These are phyloP conservation scores for Neoconidiobolus thromboides DNA, from an alignment of 371 early-diverging fungal species.

Conservation along the genomic window DNA sequence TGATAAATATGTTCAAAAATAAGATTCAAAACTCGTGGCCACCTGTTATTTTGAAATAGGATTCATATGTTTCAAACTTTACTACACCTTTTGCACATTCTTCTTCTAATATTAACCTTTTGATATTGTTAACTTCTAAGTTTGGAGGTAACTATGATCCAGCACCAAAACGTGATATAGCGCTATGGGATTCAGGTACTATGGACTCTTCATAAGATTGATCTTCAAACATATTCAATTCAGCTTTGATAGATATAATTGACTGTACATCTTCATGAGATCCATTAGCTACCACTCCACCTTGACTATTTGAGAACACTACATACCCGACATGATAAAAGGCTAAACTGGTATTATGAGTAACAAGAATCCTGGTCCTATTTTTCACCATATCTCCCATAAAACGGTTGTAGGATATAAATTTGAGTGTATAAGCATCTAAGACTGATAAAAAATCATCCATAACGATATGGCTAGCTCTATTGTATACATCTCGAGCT, in stretches of 20 bases:
- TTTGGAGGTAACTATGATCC: conserved; percentile 1
- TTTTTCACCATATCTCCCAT: conserved; percentile 42
- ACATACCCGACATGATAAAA: conserved; percentile 38
- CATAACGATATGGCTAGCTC: conserved; percentile 45
- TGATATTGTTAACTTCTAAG: conserved; percentile 11
- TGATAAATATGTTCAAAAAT: conserved; percentile 23
- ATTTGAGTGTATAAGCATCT: conserved; percentile 73
- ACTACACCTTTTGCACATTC: conserved; percentile 42
- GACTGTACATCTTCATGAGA: conserved; percentile 20
- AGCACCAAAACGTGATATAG: no score
- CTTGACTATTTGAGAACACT: conserved; percentile 39
- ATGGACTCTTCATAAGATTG: no score
- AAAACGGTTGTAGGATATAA: conserved; percentile 49
- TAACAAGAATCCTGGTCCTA: conserved; percentile 69
- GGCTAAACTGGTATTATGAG: conserved; percentile 69
- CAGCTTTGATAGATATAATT: conserved; percentile 13
- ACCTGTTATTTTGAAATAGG: conserved; percentile 42
- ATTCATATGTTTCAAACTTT: conserved; percentile 28
- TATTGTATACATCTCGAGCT: conserved; percentile 67
- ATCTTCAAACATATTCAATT: conserved; percentile 16
- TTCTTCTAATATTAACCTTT: conserved; percentile 42
- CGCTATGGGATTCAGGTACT: no score
- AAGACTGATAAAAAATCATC: conserved; percentile 73
- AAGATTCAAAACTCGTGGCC: conserved; percentile 30
- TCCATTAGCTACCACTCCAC: conserved; percentile 18